phyloP scores from a whole-genome alignment of 1,284 basidiomycete genomes.

The Cryptococcus jaspeensis region DNA sequence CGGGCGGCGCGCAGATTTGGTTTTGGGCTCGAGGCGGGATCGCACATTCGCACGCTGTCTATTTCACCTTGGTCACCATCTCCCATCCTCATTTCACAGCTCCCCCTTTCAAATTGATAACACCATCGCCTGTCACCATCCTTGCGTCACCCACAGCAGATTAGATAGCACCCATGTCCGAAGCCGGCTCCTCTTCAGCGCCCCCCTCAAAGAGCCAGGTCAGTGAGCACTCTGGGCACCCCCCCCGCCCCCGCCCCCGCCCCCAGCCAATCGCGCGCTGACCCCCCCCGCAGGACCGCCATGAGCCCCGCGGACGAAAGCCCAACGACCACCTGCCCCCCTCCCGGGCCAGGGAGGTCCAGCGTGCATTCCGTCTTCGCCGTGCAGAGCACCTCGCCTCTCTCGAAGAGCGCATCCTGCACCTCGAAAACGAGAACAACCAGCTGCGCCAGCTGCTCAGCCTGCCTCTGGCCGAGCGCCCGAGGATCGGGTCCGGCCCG shows the following conservation, averaged over 20 bases:
- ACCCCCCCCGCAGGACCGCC: constrained; percentile 34
- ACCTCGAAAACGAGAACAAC: constrained; percentile 81
- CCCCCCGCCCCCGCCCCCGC: neutral
- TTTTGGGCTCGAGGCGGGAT: neutral
- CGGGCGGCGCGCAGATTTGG: no score
- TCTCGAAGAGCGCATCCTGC: constrained; percentile 74
- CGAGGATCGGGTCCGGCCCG: constrained; percentile 49
- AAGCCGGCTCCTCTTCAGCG: constrained; percentile 8
- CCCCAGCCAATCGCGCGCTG: neutral
- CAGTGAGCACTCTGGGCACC: neutral
- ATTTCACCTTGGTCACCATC: neutral
- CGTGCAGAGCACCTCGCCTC: constrained; percentile 83
- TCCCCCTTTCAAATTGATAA: constrained; percentile 4
- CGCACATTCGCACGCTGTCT: constrained; percentile 1
- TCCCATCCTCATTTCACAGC: neutral
- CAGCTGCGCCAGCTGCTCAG: constrained; percentile 71
- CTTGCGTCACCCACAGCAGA: neutral
- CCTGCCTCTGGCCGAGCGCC: constrained; percentile 61
- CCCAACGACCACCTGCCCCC: constrained; percentile 88
- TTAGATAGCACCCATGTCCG: constrained; percentile 9
- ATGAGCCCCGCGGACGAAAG: constrained; percentile 70
- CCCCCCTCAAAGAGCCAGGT: constrained; percentile 1
- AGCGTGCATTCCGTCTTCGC: constrained; percentile 85
- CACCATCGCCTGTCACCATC: neutral
- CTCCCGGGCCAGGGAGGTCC: constrained; percentile 86